Base-by-base conservation (phyloP, 331 rosid genomes). In the Cydonia oblonga region DNA sequence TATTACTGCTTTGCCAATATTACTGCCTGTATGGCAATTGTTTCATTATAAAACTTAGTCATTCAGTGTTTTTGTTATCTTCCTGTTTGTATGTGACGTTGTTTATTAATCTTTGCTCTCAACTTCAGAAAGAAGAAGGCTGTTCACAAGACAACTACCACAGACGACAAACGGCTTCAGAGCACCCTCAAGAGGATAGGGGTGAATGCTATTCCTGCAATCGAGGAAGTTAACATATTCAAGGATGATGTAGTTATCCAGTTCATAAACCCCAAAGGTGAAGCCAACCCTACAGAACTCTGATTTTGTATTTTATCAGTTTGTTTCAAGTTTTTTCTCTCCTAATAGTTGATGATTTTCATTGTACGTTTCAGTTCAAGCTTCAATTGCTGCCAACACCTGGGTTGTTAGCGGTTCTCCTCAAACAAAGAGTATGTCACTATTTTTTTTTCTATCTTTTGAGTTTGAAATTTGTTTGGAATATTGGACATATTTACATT, bases 131-230 rank as follows among this genome's bases (percentile, higher is more conserved):
- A 95, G 96, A 95, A 95, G 99, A 95, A 95, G 90, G 99, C 99
- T 20, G 97, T 95, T 44, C 99, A 95, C 86, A 95, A 91, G 91
- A 92, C 99, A 25, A 88, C 97, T 2, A 91, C 99, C 71, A 95
- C 97, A 13, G 99, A 95, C 52, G 99, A 95, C 78, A 91, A 95
- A 73, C 81, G 97, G 88, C 99, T 95, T 82, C 99, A 95, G 89
- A 90, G 96, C 75, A 95, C 99, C 38, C 84, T 95, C 59, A 95
- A 95, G 88, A 91, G 99, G 87, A 91, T 95, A 84, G 99, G 99
- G 44, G 99, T 95, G 76, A 95, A 95, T 79, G 91, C 87, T 2
- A 95, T 95, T 72, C 99, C 99, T 5, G 96, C 96, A 20, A 95
- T 95, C 42, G 99, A 95, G 86, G 99, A 95, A 74, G 99, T 95